Percentiles rank a stretch among this genome's conserved stretches.
These are phyloP conservation scores for Tetraselmis chui DNA, from an alignment of 139 green algal genomes.

Conservation along the genomic window DNA sequence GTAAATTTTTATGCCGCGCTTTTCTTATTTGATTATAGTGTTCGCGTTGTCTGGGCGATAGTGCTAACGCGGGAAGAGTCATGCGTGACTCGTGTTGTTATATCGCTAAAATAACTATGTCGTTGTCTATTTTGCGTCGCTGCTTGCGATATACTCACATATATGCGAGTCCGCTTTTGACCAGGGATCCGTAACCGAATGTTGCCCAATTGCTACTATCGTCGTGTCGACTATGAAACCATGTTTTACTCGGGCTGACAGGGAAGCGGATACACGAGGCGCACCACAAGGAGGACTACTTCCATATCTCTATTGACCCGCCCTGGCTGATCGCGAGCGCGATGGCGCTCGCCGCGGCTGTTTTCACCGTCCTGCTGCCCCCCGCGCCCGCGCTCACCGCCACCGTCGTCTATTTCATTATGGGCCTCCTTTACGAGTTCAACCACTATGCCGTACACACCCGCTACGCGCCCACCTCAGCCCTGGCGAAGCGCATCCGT, in stretches of 20 bases:
- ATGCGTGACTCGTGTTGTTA: no score
- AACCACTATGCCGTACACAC: constrained; percentile 28
- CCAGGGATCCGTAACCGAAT: no score
- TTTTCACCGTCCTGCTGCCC: constrained; percentile 8
- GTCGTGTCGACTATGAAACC: no score
- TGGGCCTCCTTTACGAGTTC: constrained; percentile 21
- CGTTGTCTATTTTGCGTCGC: constrained; percentile 1
- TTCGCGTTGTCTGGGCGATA: no score
- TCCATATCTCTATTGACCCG: constrained; percentile 20
- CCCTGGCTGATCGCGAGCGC: constrained; percentile 14
- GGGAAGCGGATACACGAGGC: constrained; percentile 20
- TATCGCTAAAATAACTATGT: background rate
- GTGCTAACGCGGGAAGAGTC: no score
- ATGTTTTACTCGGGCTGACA: no score
- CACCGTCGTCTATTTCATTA: constrained; percentile 15
- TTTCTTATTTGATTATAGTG: no score
- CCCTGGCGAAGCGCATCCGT: background rate
- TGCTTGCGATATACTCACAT: no score
- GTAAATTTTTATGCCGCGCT: no score
- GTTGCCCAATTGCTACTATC: no score
- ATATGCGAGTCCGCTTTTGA: no score
- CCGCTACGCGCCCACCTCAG: background rate
- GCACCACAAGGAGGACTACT: constrained; percentile 19
- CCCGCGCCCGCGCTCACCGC: constrained; percentile 10
- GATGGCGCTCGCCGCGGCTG: constrained; percentile 10